phyloP scores from a whole-genome alignment of 1,284 basidiomycete genomes.

The Fomitopsis pinicola region DNA sequence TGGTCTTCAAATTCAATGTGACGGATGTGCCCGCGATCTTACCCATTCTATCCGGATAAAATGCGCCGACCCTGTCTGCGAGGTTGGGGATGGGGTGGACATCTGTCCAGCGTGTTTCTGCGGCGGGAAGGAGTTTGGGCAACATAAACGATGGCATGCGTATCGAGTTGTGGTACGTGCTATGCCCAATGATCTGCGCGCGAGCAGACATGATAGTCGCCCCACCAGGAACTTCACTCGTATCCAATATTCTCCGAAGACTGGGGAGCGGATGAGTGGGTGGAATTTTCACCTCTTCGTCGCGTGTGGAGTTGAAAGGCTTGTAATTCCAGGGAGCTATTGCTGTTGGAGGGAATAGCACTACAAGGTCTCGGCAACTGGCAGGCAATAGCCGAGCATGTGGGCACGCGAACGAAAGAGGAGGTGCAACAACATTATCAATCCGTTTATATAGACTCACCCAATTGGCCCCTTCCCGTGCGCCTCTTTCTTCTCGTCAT shows the following conservation, averaged over 20 bases:
- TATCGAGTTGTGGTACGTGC: conserved; percentile 87
- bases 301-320: neutral
- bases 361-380: conserved; percentile 94
- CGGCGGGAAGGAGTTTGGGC: conserved; percentile 83
- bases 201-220: conserved; percentile 90
- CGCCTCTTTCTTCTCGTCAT: neutral
- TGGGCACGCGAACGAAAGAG: conserved; percentile 92
- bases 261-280: conserved; percentile 97
- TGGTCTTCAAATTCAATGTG: conserved; percentile 73
- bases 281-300: neutral
- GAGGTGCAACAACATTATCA: conserved; percentile 93
- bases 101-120: conserved; percentile 91
- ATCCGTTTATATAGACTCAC: conserved; percentile 76
- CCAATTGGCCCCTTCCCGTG: conserved; percentile 78
- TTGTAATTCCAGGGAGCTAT: conserved; percentile 62
- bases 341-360: conserved; percentile 88
- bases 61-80: conserved; percentile 80
- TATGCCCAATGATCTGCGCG: neutral
- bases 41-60: conserved; percentile 92
- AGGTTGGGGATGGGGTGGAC: conserved; percentile 75
- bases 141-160: conserved; percentile 85
- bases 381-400: conserved; percentile 94
- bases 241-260: conserved; percentile 94
- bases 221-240: conserved; percentile 84
- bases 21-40: conserved; percentile 67